Evolutionary conservation across 2,329 filamentous ascomycete genomes (phyloP), one percentile per base, ranked within the genome.

Genomic region (Alternaria sp.): DNA sequence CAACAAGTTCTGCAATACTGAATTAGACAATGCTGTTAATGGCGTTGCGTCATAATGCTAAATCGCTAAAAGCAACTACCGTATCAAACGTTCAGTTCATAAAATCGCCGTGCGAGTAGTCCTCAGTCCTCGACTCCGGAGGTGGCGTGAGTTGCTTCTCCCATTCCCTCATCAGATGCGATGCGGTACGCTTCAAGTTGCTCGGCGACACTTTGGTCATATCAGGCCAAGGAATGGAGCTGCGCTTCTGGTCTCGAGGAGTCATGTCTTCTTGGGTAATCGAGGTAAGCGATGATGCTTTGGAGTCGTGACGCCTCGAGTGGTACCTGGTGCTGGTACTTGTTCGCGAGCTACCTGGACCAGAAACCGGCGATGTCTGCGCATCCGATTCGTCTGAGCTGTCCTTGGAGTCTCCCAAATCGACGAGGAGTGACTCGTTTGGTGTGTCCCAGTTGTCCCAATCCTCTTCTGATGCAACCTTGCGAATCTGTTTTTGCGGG

Each of bases 121-220:
- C 73, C 8, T 69, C 54, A 27, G 69, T 68, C 45, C 75, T 63
- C 18, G 76, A 73, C 66, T 78, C 75, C 2, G 77, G 72, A 8
- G 77, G 74, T 8, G 87, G 84, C 2, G 86, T 88, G 14, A 94
- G 81, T 67, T 87, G 92, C 78, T 89, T 92, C 81, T 98, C 94
- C 92, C 93, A 97, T 75, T 97, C 93, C 66, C 89, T 91, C 88
- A 97, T 93, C 59, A 97, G 84, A 64, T 90, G 91, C 36, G 89
- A 91, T n/a, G 94, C 92, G 1, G 92, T 94, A 38, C 89, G 87
- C 75, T 93, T 92, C 68, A 97, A 81, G 70, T 92, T 93, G 68
- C 88, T 89, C 0, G 93, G 91, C 9, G 88, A 86, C 43, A 93
- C 81, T 65, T 90, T 89, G 74, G 89, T 89, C 57, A 96, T 85